Evolutionary conservation across 495 filamentous ascomycete genomes (phyloP), one percentile per base, ranked within the genome.

Genomic region (Evernia prunastri): DNA sequence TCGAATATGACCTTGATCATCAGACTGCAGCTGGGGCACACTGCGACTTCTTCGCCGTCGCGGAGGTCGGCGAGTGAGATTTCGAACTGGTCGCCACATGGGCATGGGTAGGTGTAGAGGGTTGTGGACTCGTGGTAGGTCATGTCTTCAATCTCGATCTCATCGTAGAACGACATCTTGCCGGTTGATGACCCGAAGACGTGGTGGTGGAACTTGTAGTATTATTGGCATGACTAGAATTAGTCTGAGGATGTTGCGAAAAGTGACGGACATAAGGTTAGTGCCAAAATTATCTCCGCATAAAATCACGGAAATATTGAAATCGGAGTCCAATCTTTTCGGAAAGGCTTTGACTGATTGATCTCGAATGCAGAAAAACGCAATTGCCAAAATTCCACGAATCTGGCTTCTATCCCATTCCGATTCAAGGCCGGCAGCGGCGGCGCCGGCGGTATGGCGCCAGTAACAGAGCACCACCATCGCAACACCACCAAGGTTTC

Each of bases 121-220:
- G 95, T 86, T 27, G 90, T 80, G 4, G 81, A 81, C 31, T 86
- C 76, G 75, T 98, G 91, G 75, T 85, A 98, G 72, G 90, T 94
- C 89, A 97, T 96, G 74, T 98, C 94, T 74, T 98, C 94, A 82
- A 98, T 97, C 73, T 98, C 94, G 78, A 98, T 91, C 76, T 98
- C 93, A 76, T 98, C 94, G 80, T 98, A 98, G 71, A 96, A 88
- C 63, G 87, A 84, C 67, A 69, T 72, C 17, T 27, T 68, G 56
- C 15, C 56, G 27, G 23, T 20, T 18, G 31, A 6, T 27, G 35
- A 25, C 25, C n/a, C 11, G 29, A 17, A 0, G n/a, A 31, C 5
- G 37, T 35, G 0, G 62, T 58, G 45, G n/a, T n/a, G n/a, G n/a
- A n/a, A n/a, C n/a, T n/a, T n/a, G n/a, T n/a, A n/a, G n/a, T n/a